These are phyloP conservation scores for Choiromyces venosus DNA, from an alignment of 495 filamentous ascomycete species.

Conservation along the genomic window DNA sequence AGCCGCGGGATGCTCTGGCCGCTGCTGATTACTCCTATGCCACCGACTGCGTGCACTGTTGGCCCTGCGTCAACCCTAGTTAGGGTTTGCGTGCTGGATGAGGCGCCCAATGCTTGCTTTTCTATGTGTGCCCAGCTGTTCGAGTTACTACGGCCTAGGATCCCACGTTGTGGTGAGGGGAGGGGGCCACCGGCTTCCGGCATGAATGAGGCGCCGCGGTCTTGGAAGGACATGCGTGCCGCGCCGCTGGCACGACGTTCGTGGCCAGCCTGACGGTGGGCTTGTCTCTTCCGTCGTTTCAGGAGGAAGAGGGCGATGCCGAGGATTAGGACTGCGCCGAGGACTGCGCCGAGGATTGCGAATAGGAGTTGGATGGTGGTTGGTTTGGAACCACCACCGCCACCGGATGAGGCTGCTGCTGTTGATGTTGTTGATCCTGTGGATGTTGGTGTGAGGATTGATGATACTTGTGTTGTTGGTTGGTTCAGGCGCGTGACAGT, in stretches of 20 bases:
- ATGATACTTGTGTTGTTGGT: constrained; percentile 43
- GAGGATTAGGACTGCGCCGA: constrained; percentile 66
- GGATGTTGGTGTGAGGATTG: constrained; percentile 46
- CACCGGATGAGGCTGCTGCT: constrained; percentile 30
- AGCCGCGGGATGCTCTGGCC: neutral
- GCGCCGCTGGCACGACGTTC: constrained; percentile 7
- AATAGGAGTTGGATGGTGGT: constrained; percentile 63
- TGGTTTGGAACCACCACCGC: constrained; percentile 42
- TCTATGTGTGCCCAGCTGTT: constrained; percentile 33
- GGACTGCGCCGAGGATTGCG: constrained; percentile 69
- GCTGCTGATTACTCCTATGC: constrained; percentile 21
- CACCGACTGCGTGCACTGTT: constrained; percentile 24
- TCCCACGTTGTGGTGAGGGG: constrained; percentile 18
- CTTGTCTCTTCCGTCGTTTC: constrained; percentile 49
- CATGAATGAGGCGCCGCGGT: constrained; percentile 39
- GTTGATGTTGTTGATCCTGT: constrained; percentile 30
- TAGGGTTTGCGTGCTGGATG: constrained; percentile 1
- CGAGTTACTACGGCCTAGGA: neutral
- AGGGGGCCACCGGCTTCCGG: constrained; percentile 27
- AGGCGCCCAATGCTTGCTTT: constrained; percentile 11
- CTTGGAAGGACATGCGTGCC: constrained; percentile 38
- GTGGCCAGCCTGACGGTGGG: constrained; percentile 4
- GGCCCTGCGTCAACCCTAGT: constrained; percentile 10
- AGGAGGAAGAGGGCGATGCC: constrained; percentile 63
- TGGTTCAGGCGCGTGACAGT: constrained; percentile 45